Conservation (phyloP, 306 rosid genomes). For the Lathyrus tuberosus region DNA sequence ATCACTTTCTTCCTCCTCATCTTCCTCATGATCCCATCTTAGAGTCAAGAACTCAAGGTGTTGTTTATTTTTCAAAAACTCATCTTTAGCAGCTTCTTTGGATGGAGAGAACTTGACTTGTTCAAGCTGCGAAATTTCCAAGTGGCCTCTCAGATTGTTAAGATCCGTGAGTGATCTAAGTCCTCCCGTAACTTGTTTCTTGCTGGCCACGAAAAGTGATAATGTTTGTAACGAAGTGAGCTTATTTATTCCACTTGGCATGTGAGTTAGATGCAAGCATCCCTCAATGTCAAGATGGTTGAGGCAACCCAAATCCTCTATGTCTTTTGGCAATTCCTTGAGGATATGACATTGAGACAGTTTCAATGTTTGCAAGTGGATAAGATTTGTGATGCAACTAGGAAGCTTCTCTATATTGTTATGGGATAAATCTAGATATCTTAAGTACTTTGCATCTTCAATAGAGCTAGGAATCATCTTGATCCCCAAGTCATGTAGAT, state of each 20-base stretch:
- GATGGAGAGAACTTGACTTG: background rate
- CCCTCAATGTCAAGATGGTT: slow-evolving; percentile 31
- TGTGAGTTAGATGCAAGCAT: background rate
- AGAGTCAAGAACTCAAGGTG: slow-evolving; percentile 13
- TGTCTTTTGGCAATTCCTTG: slow-evolving; percentile 22
- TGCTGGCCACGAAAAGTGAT: slow-evolving; percentile 8
- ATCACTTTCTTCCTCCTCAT: background rate
- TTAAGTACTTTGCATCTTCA: background rate
- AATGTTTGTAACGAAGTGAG: slow-evolving; percentile 22
- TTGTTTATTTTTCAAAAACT: background rate
- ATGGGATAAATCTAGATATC: slow-evolving; percentile 22
- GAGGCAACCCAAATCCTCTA: background rate
- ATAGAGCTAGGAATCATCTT: background rate
- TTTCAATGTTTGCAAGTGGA: slow-evolving; percentile 9
- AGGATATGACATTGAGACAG: background rate
- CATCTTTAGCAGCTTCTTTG: background rate
- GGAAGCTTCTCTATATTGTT: slow-evolving; percentile 15
- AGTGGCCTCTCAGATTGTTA: slow-evolving; percentile 1
- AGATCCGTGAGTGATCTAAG: background rate
- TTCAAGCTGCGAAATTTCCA: slow-evolving; percentile 4
- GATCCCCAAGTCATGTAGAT: slow-evolving; percentile 17
- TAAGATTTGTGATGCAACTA: background rate
- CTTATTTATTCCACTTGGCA: slow-evolving; percentile 12
- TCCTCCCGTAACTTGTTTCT: background rate
- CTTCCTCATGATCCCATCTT: background rate